A percentile compares a stretch with the other conserved stretches of the same genome.
These are phyloP conservation scores for Beauveria rudraprayagi DNA, from an alignment of 2,329 filamentous ascomycete species.

Conservation along the genomic window DNA sequence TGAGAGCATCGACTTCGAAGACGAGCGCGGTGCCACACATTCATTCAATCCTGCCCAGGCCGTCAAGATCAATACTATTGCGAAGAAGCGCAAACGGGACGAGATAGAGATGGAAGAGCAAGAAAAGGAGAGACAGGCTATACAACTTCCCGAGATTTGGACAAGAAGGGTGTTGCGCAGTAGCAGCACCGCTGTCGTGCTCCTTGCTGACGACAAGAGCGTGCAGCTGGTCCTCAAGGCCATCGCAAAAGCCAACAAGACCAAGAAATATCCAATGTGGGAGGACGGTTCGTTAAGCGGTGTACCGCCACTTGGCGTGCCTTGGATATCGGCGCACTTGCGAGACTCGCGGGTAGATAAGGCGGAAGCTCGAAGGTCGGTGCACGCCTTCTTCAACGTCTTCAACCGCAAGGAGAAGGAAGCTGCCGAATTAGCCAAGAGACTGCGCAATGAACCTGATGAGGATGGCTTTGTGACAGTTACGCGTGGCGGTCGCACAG, in stretches of 20 bases:
- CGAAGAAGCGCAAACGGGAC: slow-evolving; percentile 33
- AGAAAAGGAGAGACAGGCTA: slow-evolving; percentile 48
- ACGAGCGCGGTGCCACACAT: slow-evolving; percentile 32
- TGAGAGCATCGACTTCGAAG: slow-evolving; percentile 69
- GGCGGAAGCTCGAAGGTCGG: slow-evolving; percentile 56
- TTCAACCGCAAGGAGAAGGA: slow-evolving; percentile 66
- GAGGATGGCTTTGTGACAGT: slow-evolving; percentile 96
- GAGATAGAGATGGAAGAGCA: slow-evolving; percentile 48
- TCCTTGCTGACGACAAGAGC: slow-evolving; percentile 77
- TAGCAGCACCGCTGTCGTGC: slow-evolving; percentile 70
- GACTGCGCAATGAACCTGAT: slow-evolving; percentile 71
- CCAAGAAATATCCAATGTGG: slow-evolving; percentile 59
- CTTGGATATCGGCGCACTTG: slow-evolving; percentile 58
- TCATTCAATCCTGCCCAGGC: slow-evolving; percentile 43
- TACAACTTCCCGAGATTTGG: slow-evolving; percentile 65
- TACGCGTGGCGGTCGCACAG: slow-evolving; percentile 64
- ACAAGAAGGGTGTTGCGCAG: slow-evolving; percentile 60
- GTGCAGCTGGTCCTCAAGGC: slow-evolving; percentile 71
- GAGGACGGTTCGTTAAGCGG: slow-evolving; percentile 51
- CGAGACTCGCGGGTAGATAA: slow-evolving; percentile 63
- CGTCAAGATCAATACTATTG: slow-evolving; percentile 26
- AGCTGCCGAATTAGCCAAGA: slow-evolving; percentile 52
- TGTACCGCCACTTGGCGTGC: slow-evolving; percentile 48
- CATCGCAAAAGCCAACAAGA: slow-evolving; percentile 52
- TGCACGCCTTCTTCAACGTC: slow-evolving; percentile 80